phyloP scores from a whole-genome alignment of 2,329 filamentous ascomycete species.

The Aspergillus floridensis region DNA sequence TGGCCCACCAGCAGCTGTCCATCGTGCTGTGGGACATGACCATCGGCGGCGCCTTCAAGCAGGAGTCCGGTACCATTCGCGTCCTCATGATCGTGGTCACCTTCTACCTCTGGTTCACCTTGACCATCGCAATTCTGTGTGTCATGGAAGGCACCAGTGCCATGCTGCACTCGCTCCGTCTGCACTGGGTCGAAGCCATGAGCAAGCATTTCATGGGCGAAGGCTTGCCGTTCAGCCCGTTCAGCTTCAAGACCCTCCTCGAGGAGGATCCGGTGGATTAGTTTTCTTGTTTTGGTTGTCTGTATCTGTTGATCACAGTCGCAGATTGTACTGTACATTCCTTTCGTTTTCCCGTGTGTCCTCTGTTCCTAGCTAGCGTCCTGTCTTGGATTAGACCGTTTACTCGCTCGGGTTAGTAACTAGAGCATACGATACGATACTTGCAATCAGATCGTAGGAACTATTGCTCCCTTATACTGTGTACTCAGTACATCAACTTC shows the following conservation, averaged over 20 bases:
- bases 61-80: conserved; percentile 61
- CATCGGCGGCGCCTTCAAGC: conserved; percentile 69
- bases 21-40: conserved; percentile 98
- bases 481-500: too few species aligned
- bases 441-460: neutral
- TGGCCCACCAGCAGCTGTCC: conserved; percentile 96
- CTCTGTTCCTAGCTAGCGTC: conserved; percentile 4
- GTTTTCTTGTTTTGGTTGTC: conserved; percentile 9
- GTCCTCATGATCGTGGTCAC: conserved; percentile 77
- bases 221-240: conserved; percentile 81
- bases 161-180: conserved; percentile 86
- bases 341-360: conserved; percentile 12
- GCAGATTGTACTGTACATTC: conserved; percentile 11
- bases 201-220: conserved; percentile 95
- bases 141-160: conserved; percentile 96
- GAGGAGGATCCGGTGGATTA: conserved; percentile 68
- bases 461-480: neutral
- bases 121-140: conserved; percentile 77
- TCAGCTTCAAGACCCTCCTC: conserved; percentile 79
- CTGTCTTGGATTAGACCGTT: conserved; percentile 1
- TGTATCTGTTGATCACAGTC: conserved; percentile 9
- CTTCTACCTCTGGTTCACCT: conserved; percentile 87
- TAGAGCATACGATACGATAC: neutral
- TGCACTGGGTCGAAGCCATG: conserved; percentile 97
- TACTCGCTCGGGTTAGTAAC: neutral